Evolutionary conservation across 164 flowering plant species (phyloP).

Genomic region (Sextonia rubra): DNA sequence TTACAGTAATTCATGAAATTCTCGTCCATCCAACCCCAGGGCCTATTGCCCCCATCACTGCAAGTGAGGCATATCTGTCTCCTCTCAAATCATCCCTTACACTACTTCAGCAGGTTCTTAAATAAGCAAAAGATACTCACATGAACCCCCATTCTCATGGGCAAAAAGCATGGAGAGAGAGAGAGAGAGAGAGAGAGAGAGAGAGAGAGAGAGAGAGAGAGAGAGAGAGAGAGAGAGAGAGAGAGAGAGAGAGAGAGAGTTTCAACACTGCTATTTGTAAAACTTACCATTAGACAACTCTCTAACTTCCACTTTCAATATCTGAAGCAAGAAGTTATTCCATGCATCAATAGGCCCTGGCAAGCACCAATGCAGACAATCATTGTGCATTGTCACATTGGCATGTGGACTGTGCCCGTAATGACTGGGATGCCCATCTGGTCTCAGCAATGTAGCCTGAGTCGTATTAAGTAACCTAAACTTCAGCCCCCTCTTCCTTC

Average conservation of each 20-base stretch:
- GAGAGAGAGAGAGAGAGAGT: not conserved
- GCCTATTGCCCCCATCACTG: too few relatives aligned
- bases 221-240: not conserved
- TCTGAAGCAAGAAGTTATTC: conserved; percentile 37
- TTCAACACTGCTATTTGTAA: not conserved
- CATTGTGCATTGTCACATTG: conserved; percentile 27
- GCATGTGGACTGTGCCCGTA: conserved; percentile 30
- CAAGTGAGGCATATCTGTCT: too few relatives aligned
- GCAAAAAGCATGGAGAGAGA: not conserved
- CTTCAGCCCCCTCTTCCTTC: conserved; percentile 23
- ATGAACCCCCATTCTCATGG: too few relatives aligned
- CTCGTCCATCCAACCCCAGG: too few relatives aligned
- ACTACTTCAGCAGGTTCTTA: too few relatives aligned
- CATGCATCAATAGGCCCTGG: conserved; percentile 45
- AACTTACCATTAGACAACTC: not conserved
- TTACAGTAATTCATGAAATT: too few relatives aligned
- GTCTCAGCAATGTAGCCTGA: conserved; percentile 29
- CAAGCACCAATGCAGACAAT: conserved; percentile 44
- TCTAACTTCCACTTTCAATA: conserved; percentile 28
- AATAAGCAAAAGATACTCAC: too few relatives aligned
- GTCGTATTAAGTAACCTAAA: conserved; percentile 33
- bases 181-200: not conserved
- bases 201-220: not conserved
- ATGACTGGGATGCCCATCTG: conserved; percentile 43
- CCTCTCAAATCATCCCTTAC: too few relatives aligned